Base-by-base conservation (phyloP, 2,329 filamentous ascomycete genomes). In the Pseudogymnoascus verrucosus region DNA sequence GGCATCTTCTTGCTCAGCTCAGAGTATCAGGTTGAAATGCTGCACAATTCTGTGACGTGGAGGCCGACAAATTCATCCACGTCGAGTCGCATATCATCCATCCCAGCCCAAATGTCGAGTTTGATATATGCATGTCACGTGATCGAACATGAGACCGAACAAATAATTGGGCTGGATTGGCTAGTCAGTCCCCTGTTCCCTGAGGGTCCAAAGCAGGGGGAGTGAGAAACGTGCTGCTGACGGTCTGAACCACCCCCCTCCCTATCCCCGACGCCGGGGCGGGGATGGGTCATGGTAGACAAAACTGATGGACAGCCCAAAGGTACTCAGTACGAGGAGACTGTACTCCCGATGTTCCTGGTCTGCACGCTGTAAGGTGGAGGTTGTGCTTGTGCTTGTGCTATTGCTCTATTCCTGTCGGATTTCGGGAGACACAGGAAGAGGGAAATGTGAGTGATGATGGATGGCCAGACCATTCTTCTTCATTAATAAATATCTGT, bases 11-110 rank as follows among this genome's bases (percentile, higher is more conserved):
- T 10, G 26, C 42, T 47, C 42, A 47, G 42, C 23, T 51, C 6
- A 28, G 6, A 28, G 26, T 51, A 47, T 51, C 44, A 51, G 44
- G 44, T 51, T 51, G 44, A 51, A 8, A 51, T 51, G 23, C 44
- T 51, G 12, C 21, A 10, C 19, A 21, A n/a, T 51, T 51, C 23
- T 51, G 21, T 47, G 42, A 51, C 44, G 44, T 51, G 44, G 44
- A 51, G 44, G 44, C 23, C 44, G 44, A 51, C 44, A 51, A 51
- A 51, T 51, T 28, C 44, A 51, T 51, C 44, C 44, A 51, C 44
- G 44, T 47, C 5, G 42, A 47, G 42, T 47, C 42, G 42, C 42
- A 47, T 47, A 47, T 47, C 21, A 23, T 47, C 23, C 40, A 51
- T 51, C 44, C 14, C 44, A 51, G 44, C 44, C 44, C 44, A 28